A percentile compares a stretch with the other conserved stretches of the same genome.
These are phyloP conservation scores for Tylopilus balloui DNA, from an alignment of 768 basidiomycete species.

Conservation along the genomic window DNA sequence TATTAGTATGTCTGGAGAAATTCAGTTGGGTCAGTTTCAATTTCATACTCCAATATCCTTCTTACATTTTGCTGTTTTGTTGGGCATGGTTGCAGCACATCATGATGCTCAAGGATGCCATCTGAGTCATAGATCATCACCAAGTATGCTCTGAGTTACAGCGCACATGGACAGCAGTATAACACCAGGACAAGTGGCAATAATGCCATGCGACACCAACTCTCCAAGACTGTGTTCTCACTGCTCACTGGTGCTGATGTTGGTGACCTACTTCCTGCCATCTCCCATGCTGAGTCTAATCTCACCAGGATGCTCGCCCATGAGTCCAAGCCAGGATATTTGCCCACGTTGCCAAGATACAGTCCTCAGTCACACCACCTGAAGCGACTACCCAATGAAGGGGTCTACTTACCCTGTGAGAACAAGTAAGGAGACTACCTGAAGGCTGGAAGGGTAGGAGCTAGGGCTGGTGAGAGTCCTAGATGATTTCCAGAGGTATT, in stretches of 20 bases:
- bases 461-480: no score
- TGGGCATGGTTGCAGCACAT: no score
- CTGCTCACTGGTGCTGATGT: conserved; percentile 77
- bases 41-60: no score
- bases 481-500: no score
- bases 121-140: conserved; percentile 94
- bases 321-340: conserved; percentile 84
- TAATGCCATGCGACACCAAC: conserved; percentile 95
- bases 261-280: conserved; percentile 85
- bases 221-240: conserved; percentile 91
- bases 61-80: no score
- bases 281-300: conserved; percentile 79
- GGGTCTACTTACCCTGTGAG: no score
- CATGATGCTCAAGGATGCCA: conserved; percentile 97
- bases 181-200: conserved; percentile 86
- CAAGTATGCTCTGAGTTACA: conserved; percentile 67
- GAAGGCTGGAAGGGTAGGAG: no score
- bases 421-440: no score
- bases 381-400: no score
- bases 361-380: conserved; percentile 89
- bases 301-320: conserved; percentile 63
- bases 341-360: conserved; percentile 78
- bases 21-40: no score
- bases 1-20: no score
- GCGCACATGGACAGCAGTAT: conserved; percentile 82